Base-by-base conservation (phyloP, 2,329 filamentous ascomycete genomes). In the Trichothecium sympodiale region DNA sequence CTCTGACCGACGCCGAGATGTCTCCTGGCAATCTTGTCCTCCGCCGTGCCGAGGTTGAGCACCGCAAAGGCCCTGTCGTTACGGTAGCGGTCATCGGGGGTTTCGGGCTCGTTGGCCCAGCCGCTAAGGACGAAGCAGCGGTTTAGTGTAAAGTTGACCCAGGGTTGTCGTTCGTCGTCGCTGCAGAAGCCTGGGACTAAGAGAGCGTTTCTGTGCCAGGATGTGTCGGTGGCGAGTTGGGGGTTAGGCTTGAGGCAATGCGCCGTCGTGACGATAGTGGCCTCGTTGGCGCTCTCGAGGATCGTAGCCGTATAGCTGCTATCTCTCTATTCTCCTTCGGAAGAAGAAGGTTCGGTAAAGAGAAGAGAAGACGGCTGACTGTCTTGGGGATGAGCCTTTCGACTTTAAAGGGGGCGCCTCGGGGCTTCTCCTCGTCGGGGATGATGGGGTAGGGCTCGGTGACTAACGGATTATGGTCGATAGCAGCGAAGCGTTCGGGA, bases 61-160 rank as follows among this genome's bases (percentile, higher is more conserved):
- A 33, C 31, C 8, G 31, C 31, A 23, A 33, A 33, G 18, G 31
- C 31, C 18, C 31, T 14, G 18, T 33, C 31, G 18, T 17, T 18
- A 9, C 10, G 18, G 31, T 33, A 33, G 6, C 3, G 8, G 13
- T 18, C 1, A 12, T 23, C 31, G n/a, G 16, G 15, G 4, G 8
- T 17, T 10, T 25, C 20, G 20, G 10, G 20, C 6, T 10, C 20
- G 20, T 25, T 25, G 15, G 18, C 31, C 31, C 31, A 33, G 14
- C 31, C 14, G 13, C 31, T 33, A 10, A 12, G 8, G 4, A 33
- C 4, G n/a, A 18, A 33, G 16, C 14, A 15, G 3, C 31, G 31
- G 18, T 33, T 33, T 10, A 33, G 16, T 8, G 31, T 33, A 14
- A 33, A 33, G 31, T 33, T 33, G 31, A 17, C 31, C 13, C 18